Evolutionary conservation across 1,139 yeast genomes (phyloP), one percentile per base, ranked within the genome.

Genomic region (Blastobotrys indianensis): DNA sequence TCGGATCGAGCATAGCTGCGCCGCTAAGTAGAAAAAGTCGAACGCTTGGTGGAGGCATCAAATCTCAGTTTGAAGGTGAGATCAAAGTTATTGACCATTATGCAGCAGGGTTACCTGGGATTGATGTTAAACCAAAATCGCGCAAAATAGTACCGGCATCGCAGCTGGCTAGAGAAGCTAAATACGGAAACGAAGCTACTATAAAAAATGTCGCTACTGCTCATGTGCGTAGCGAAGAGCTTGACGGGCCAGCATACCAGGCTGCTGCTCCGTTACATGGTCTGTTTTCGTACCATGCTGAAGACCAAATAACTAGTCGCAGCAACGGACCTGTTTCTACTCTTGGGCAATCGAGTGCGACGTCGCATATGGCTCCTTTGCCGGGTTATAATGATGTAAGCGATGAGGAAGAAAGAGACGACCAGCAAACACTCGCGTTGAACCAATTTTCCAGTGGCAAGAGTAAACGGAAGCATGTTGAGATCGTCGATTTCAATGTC

Each of bases 401-500:
- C 25, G 25, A 20, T 4, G 25, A 20, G 4, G 25, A 20, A 20
- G 7, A 20, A 7, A 7, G 7, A 4, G 25, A 20, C 25, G 7
- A 7, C 4, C 25, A 20, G 25, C 25, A 20, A 7, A 20, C 25
- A 4, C 7, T 20, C 4, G 25, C 25, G 25, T 20, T 7, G 25
- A 20, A 20, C 6, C 4, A 20, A 7, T 4, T 42, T 11, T 37
- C n/a, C 25, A n/a, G 33, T 25, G 28, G 47, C n/a, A 25, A 39
- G 16, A 34, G 33, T 13, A 44, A 46, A 13, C 30, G 43, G 29
- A 42, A 44, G 32, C 30, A 33, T 2, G 37, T 42, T 16, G 47
- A 52, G n/a, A 46, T 60, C 13, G 55, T 59, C 8, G 64, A 61
- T 17, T 63, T 63, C 49, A 54, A 54, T 15, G 57, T 62, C 9